Evolutionary conservation across 345 rosid species (phyloP), one percentile per base, ranked within the genome.

Genomic region (Gossypium stocksii): DNA sequence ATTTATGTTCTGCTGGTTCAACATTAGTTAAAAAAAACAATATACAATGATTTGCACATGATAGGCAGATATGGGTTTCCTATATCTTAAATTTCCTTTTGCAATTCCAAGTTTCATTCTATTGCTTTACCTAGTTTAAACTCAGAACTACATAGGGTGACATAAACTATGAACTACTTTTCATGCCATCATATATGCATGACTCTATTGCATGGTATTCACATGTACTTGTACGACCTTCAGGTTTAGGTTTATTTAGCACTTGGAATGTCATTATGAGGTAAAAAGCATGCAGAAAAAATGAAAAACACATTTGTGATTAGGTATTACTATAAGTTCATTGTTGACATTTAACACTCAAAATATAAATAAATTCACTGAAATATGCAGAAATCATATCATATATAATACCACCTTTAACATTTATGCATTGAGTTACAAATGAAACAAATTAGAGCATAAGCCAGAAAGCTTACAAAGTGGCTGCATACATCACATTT

Each of bases 401-500:
- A 48, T n/a, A 53, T 20, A 17, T 19, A 53, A 53, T 51, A 53
- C 29, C 44, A 6, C 58, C 53, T 45, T 46, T 25, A 22, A 63
- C 25, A 34, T 59, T 59, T 19, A 13, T 68, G 19, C 12, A 56
- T n/a, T 66, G 48, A 68, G 56, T 34, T 7, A 66, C 7, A 29
- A 68, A 73, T n/a, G 70, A 65, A 20, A 23, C 25, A 58, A 48
- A 16, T 13, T n/a, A 74, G 23, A 67, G 34, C n/a, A 25, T 2
- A 62, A 44, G 54, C 29, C 53, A 64, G 61, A 44, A 74, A 25
- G 88, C 99, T 84, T 85, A 96, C 99, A 77, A 88, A 91, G 80
- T 79, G 87, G 77, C 77, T 85, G 89, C 99, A 96, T 71, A 96
- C 95, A 83, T 96, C 99, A 70, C 99, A 96, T 85, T 87, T 96